Evolutionary conservation across 257 asterid genomes (phyloP).

Genomic region (Perilla frutescens): DNA sequence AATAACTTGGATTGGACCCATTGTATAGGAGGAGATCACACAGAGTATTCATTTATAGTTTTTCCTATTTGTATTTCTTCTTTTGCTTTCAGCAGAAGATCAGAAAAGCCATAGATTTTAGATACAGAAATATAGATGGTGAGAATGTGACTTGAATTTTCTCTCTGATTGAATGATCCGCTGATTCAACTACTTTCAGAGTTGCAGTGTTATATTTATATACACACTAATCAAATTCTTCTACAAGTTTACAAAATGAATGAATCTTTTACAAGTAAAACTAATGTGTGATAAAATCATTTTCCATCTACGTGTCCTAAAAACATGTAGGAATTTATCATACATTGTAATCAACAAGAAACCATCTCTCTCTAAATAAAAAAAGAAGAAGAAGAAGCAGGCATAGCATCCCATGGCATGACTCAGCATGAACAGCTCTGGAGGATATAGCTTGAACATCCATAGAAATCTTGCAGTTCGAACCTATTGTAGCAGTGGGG

Average conservation of each 20-base stretch:
- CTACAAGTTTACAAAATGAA: not conserved
- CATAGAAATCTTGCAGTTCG: not conserved
- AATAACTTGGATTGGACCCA: conserved; percentile 2
- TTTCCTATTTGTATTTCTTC: conserved; percentile 21
- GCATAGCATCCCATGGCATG: not conserved
- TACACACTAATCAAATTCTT: not conserved
- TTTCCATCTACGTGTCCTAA: not conserved
- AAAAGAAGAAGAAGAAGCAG: too few relatives aligned
- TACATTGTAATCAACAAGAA: not conserved
- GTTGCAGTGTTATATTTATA: not conserved
- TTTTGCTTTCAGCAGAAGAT: conserved; percentile 28
- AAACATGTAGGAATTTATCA: not conserved
- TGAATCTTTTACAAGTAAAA: conserved; percentile 1
- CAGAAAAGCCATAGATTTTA: conserved; percentile 22
- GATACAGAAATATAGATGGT: conserved; percentile 21
- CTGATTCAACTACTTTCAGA: not conserved
- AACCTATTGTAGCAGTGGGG: conserved; percentile 23
- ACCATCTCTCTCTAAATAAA: too few relatives aligned
- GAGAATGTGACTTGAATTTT: not conserved
- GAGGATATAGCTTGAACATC: conserved; percentile 17
- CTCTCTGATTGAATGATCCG: not conserved
- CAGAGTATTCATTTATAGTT: conserved; percentile 33
- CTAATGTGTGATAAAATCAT: not conserved
- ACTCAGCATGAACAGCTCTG: not conserved
- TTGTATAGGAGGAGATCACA: conserved; percentile 41